phyloP scores from a whole-genome alignment of 441 rosid species.

The Gossypium gossypioides region DNA sequence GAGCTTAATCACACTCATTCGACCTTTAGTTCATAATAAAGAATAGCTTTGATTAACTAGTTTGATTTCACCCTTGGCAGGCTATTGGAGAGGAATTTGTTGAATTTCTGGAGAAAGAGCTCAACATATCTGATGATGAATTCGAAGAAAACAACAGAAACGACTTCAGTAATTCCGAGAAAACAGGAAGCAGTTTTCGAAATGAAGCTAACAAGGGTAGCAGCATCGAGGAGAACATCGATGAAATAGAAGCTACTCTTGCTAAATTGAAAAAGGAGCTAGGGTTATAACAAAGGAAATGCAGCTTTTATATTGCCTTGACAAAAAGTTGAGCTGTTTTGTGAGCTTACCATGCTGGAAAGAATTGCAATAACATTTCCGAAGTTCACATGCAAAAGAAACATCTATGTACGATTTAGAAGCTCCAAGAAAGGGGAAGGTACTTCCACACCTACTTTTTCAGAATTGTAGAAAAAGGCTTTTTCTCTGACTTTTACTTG shows the following conservation, averaged over 20 bases:
- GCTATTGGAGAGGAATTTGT: constrained; percentile 95
- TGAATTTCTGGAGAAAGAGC: constrained; percentile 89
- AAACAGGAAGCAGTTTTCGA: constrained; percentile 20
- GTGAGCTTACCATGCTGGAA: not conserved
- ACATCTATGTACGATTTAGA: not conserved
- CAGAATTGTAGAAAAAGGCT: not conserved
- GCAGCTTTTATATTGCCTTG: not conserved
- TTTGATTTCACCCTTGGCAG: constrained; percentile 25
- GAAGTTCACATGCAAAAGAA: too few species aligned
- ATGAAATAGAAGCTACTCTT: constrained; percentile 84
- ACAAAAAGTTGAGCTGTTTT: not conserved
- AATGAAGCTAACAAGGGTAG: constrained; percentile 33
- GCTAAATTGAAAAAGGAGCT: constrained; percentile 75
- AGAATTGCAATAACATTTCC: too few species aligned
- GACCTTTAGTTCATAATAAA: not conserved
- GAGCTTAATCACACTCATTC: not conserved
- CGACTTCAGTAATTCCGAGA: constrained; percentile 19
- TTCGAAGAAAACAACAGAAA: constrained; percentile 24
- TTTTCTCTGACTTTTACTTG: not conserved
- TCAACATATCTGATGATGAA: constrained; percentile 49
- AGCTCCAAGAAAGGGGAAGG: not conserved
- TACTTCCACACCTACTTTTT: not conserved
- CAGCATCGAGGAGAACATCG: constrained; percentile 63
- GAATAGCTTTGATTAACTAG: not conserved
- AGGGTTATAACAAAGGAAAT: constrained; percentile 44